phyloP scores from a whole-genome alignment of 768 basidiomycete species.

The Auriscalpium vulgare region DNA sequence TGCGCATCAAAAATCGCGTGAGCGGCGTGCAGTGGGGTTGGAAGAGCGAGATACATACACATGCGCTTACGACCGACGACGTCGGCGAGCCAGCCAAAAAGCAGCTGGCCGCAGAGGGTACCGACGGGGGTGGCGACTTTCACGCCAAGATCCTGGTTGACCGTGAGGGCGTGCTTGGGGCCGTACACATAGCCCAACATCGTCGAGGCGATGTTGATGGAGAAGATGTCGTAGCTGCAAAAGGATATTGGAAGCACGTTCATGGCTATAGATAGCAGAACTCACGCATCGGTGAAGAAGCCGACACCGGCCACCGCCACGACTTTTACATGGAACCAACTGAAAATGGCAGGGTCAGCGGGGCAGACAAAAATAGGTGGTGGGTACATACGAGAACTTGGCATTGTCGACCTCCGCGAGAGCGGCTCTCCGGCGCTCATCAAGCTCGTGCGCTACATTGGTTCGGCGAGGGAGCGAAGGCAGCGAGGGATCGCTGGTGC shows the following conservation, averaged over 20 bases:
- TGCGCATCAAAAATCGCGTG: slow-evolving; percentile 15
- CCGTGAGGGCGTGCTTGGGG: slow-evolving; percentile 22
- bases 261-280: background rate
- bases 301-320: slow-evolving; percentile 59
- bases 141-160: slow-evolving; percentile 40
- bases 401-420: slow-evolving; percentile 85
- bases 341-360: slow-evolving; percentile 5
- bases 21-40: background rate
- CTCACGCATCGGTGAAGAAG: slow-evolving; percentile 84
- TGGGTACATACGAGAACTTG: slow-evolving; percentile 56
- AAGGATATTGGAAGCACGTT: background rate
- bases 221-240: slow-evolving; percentile 73
- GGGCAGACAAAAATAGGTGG: background rate
- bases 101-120: slow-evolving; percentile 32
- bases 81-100: slow-evolving; percentile 41
- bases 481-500: slow-evolving; percentile 1
- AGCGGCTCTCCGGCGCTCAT: slow-evolving; percentile 71
- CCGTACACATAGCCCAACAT: slow-evolving; percentile 86
- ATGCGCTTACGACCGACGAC: slow-evolving; percentile 40
- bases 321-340: slow-evolving; percentile 45
- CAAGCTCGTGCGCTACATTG: slow-evolving; percentile 27
- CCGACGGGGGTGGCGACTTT: slow-evolving; percentile 36
- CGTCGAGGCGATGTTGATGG: slow-evolving; percentile 75
- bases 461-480: background rate
- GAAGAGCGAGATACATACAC: slow-evolving; percentile 40